phyloP scores from a whole-genome alignment of 2,329 filamentous ascomycete genomes.

The Pseudofabraea citricarpa region DNA sequence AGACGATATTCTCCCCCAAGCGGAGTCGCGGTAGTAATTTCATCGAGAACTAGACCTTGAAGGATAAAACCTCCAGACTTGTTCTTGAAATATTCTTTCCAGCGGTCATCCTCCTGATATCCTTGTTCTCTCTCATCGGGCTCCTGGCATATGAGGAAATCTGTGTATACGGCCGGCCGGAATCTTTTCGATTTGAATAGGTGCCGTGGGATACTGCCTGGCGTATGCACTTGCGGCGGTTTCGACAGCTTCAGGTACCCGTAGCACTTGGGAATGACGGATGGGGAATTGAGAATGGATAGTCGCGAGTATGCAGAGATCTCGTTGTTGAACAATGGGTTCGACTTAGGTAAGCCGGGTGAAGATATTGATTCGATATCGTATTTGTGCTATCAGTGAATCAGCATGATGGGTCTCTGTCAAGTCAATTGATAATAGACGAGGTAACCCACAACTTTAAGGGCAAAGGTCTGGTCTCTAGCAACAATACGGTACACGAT shows the following conservation, averaged over 20 bases:
- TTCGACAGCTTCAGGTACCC: not conserved
- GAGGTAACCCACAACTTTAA: not conserved
- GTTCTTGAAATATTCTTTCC: slow-evolving; percentile 5
- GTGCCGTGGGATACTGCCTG: not conserved
- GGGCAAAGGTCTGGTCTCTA: not conserved
- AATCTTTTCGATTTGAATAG: not conserved
- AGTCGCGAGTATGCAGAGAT: not conserved
- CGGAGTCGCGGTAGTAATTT: slow-evolving; percentile 4
- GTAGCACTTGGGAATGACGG: not conserved
- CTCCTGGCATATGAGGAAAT: slow-evolving; percentile 5
- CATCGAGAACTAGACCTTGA: slow-evolving; percentile 4
- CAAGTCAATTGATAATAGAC: no score
- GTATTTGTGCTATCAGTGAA: not conserved
- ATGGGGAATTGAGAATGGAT: not conserved
- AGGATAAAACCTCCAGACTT: slow-evolving; percentile 3
- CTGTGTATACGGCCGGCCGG: slow-evolving; percentile 6
- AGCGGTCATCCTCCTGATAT: slow-evolving; percentile 1
- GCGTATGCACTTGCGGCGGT: not conserved
- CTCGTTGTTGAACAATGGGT: not conserved
- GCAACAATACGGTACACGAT: not conserved
- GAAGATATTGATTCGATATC: not conserved
- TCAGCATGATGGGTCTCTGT: no score
- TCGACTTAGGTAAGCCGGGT: not conserved
- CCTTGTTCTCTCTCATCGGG: slow-evolving; percentile 1
- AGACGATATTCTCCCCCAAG: slow-evolving; percentile 3